Evolutionary conservation across 1,139 yeast genomes (phyloP).

Genomic region (Pichia norvegensis): DNA sequence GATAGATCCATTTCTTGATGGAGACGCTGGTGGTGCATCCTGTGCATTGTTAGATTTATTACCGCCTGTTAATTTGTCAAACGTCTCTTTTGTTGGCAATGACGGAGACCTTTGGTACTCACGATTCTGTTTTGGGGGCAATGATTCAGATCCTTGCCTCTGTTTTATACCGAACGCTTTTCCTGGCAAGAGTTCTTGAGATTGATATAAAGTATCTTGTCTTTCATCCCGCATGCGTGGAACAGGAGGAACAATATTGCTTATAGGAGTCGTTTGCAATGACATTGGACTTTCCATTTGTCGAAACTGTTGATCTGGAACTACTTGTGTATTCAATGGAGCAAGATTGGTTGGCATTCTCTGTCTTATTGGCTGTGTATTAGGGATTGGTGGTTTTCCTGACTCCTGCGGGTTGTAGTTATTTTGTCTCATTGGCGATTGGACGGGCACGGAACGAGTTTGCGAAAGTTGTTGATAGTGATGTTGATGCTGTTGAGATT

Average conservation of each 20-base stretch:
- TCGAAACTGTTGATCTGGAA: neutral
- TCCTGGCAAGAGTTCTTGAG: constrained; percentile 6
- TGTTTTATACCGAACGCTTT: constrained; percentile 5
- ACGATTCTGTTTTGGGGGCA: neutral
- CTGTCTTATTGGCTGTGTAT: neutral
- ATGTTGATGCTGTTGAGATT: constrained; percentile 3
- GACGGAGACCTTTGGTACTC: constrained; percentile 14
- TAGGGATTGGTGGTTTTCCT: neutral
- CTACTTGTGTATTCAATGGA: constrained; percentile 6
- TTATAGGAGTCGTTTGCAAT: constrained; percentile 2
- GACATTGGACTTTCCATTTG: constrained; percentile 5
- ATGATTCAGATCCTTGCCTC: constrained; percentile 3
- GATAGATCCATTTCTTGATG: constrained; percentile 6
- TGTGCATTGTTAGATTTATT: neutral
- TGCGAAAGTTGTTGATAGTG: neutral
- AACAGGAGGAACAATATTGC: neutral
- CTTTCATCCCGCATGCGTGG: constrained; percentile 1
- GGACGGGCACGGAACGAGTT: neutral
- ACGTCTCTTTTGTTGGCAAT: constrained; percentile 6
- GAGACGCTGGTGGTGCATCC: constrained; percentile 6
- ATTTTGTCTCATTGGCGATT: neutral
- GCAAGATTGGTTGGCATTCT: constrained; percentile 2
- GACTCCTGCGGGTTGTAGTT: constrained; percentile 2
- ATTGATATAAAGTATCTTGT: neutral
- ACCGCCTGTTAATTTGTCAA: neutral